A percentile compares a stretch with the other conserved stretches of the same genome.
Evolutionary conservation across 2,329 filamentous ascomycete genomes (phyloP).

Genomic region (Colletotrichum musicola): DNA sequence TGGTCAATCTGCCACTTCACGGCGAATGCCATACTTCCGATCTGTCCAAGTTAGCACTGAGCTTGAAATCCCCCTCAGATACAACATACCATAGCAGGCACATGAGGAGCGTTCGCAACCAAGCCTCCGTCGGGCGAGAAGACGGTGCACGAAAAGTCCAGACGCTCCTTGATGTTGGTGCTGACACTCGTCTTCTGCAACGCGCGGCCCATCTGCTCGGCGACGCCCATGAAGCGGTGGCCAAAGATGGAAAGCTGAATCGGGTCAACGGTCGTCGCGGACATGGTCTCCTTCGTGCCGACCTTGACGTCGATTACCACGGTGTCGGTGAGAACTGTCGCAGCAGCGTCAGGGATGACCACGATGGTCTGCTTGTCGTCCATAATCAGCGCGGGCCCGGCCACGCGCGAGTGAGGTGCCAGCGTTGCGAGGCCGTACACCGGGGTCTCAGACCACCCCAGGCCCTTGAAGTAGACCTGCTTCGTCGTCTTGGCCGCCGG

Average conservation of each 20-base stretch:
- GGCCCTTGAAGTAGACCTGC: conserved; percentile 39
- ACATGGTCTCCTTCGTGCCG: conserved; percentile 32
- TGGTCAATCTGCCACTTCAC: conserved; percentile 73
- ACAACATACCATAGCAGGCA: conserved; percentile 71
- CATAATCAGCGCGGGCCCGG: conserved; percentile 76
- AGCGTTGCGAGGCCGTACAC: conserved; percentile 77
- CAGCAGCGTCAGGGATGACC: conserved; percentile 70
- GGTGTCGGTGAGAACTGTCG: conserved; percentile 57
- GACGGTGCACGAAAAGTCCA: conserved; percentile 85
- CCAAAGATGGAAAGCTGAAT: conserved; percentile 83
- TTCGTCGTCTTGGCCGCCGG: conserved; percentile 28
- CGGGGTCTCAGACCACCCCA: conserved; percentile 62
- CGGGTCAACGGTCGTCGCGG: conserved; percentile 65
- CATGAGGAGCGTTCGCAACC: conserved; percentile 81
- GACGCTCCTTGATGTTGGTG: conserved; percentile 83
- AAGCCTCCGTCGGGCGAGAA: conserved; percentile 81
- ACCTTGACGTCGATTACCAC: conserved; percentile 57
- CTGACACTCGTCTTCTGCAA: conserved; percentile 84
- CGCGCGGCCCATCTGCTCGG: conserved; percentile 85
- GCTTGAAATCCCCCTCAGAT: rapidly evolving
- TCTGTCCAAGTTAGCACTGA: conserved; percentile 35
- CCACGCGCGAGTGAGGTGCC: conserved; percentile 68
- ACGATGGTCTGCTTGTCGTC: conserved; percentile 80
- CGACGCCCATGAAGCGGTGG: conserved; percentile 86
- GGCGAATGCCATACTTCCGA: conserved; percentile 85